A percentile compares a stretch with the other conserved stretches of the same genome.
These are phyloP conservation scores for Neocallimastix lanati DNA, from an alignment of 192 early-diverging fungal genomes.

Conservation along the genomic window DNA sequence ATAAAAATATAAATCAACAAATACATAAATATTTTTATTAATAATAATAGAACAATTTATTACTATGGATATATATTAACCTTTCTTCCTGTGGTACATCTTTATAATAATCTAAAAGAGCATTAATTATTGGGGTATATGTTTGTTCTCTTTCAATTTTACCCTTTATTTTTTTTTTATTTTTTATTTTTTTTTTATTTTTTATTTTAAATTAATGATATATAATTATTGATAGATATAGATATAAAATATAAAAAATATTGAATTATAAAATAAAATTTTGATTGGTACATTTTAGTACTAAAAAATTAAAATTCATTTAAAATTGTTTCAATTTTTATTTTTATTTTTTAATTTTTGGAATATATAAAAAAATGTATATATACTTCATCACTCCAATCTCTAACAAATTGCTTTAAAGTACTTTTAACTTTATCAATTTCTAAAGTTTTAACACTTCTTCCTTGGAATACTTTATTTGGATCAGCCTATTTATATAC, in stretches of 20 bases:
- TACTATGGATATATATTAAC: constrained; percentile 5
- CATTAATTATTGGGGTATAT: constrained; percentile 63
- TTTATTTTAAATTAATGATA: too few species aligned
- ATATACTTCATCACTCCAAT: constrained; percentile 80
- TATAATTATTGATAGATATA: too few species aligned
- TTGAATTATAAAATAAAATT: too few species aligned
- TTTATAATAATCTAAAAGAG: constrained; percentile 38
- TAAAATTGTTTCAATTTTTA: too few species aligned
- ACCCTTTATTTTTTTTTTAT: constrained; percentile 27
- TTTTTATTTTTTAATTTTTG: too few species aligned
- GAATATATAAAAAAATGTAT: too few species aligned
- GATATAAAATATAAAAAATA: too few species aligned
- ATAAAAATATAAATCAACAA: too few species aligned
- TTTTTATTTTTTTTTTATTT: too few species aligned
- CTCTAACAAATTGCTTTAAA: constrained; percentile 82
- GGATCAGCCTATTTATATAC: not conserved
- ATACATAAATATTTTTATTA: too few species aligned
- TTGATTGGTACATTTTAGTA: too few species aligned
- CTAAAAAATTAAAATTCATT: too few species aligned
- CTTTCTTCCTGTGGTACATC: constrained; percentile 27
- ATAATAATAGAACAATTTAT: not conserved
- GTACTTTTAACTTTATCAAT: constrained; percentile 66
- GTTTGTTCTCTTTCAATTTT: constrained; percentile 51
- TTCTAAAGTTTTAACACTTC: constrained; percentile 39
- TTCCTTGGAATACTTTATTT: not conserved